These are phyloP conservation scores for Sordaria brevicollis DNA, from an alignment of 495 filamentous ascomycete genomes.

Conservation along the genomic window DNA sequence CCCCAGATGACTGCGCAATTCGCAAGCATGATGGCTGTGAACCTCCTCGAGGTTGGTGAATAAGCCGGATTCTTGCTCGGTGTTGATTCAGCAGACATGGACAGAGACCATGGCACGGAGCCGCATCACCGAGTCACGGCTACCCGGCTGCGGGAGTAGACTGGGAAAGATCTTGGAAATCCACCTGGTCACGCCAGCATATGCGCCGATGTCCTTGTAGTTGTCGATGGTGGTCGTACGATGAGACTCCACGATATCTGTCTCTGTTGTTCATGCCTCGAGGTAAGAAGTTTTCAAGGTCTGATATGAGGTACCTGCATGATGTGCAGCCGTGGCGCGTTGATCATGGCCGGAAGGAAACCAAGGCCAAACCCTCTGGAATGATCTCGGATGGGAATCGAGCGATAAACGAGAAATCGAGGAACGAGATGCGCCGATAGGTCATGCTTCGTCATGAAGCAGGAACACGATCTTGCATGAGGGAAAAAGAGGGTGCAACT, in stretches of 20 bases:
- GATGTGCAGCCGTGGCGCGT: conserved; percentile 7
- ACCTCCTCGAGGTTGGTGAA: not conserved
- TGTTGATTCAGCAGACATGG: not conserved
- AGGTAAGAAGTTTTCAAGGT: not conserved
- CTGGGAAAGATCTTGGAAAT: not conserved
- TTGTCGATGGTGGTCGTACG: not conserved
- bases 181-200: not conserved
- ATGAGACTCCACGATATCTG: not conserved
- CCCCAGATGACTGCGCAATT: not conserved
- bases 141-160: not conserved
- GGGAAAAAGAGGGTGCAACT: not conserved
- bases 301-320: conserved; percentile 10
- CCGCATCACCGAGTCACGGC: not conserved
- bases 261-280: not conserved
- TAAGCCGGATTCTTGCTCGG: not conserved
- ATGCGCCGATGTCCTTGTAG: not conserved
- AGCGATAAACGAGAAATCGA: not conserved
- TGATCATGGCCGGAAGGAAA: not conserved
- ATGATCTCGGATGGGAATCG: not conserved
- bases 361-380: not conserved
- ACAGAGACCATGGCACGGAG: not conserved
- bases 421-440: not conserved
- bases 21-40: not conserved
- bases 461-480: conserved; percentile 2
- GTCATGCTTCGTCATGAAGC: not conserved